These are phyloP conservation scores for Suhomyces ambrosiae DNA, from an alignment of 1,139 yeast genomes.

Conservation along the genomic window DNA sequence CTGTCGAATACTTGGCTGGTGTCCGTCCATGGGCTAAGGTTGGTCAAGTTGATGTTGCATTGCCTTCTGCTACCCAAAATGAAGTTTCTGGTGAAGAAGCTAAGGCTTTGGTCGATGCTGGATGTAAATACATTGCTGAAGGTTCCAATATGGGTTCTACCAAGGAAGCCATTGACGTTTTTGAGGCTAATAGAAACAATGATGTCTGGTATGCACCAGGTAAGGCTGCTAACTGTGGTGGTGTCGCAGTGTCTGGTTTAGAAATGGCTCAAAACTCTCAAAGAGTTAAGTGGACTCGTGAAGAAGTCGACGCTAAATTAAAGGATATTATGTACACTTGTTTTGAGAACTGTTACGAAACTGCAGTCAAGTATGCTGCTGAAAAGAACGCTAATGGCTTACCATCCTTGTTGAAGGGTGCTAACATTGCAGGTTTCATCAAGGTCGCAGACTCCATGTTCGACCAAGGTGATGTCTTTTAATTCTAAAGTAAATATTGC, in stretches of 20 bases:
- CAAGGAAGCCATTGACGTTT: constrained; percentile 92
- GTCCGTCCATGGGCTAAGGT: constrained; percentile 96
- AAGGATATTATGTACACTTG: constrained; percentile 83
- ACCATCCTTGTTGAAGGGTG: constrained; percentile 97
- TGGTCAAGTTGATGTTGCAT: constrained; percentile 91
- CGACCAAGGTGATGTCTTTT: constrained; percentile 89
- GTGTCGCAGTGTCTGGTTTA: constrained; percentile 97
- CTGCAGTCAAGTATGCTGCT: constrained; percentile 78
- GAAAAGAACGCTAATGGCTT: constrained; percentile 59
- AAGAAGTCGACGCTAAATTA: constrained; percentile 22
- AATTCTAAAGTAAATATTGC: constrained; percentile 19
- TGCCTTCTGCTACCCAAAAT: constrained; percentile 98
- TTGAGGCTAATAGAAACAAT: constrained; percentile 80
- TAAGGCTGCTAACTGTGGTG: constrained; percentile 99
- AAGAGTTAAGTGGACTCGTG: constrained; percentile 53
- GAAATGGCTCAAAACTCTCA: constrained; percentile 99
- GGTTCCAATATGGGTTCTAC: constrained; percentile 99
- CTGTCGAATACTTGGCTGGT: constrained; percentile 80
- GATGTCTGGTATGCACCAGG: constrained; percentile 99
- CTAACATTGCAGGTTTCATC: constrained; percentile 97
- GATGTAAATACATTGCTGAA: constrained; percentile 93
- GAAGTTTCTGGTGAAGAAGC: constrained; percentile 98
- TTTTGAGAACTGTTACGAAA: constrained; percentile 88
- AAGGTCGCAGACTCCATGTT: constrained; percentile 99
- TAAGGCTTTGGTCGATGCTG: constrained; percentile 86